Conservation (phyloP, 2,329 filamentous ascomycete genomes). For the Madurella mycetomatis region DNA sequence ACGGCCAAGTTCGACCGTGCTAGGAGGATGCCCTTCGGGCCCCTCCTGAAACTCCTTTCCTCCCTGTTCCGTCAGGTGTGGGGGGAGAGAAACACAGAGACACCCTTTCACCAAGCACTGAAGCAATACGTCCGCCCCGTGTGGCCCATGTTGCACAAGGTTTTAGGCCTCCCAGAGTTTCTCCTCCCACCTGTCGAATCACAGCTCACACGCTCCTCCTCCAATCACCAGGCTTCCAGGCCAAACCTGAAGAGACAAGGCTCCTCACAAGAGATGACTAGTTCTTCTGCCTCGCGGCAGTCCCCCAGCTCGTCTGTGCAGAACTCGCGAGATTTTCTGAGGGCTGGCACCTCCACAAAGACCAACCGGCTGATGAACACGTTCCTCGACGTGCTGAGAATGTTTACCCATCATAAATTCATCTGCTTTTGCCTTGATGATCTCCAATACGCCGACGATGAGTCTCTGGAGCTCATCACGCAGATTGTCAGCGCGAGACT, state of each 20-base stretch:
- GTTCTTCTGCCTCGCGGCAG: conserved; percentile 32
- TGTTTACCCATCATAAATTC: conserved; percentile 78
- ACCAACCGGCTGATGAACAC: conserved; percentile 78
- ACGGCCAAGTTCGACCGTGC: conserved; percentile 63
- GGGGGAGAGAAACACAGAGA: conserved; percentile 62
- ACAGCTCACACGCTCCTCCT: conserved; percentile 33
- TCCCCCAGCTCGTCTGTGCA: conserved; percentile 41
- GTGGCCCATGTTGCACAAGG: conserved; percentile 60
- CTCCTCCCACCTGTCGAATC: conserved; percentile 50
- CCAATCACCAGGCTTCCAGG: conserved; percentile 31
- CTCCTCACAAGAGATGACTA: conserved; percentile 47
- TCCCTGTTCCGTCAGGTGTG: conserved; percentile 65
- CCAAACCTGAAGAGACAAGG: conserved; percentile 39
- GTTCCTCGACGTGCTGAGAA: conserved; percentile 77
- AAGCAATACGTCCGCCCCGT: conserved; percentile 60
- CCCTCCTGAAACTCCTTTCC: conserved; percentile 59
- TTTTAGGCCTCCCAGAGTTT: conserved; percentile 66
- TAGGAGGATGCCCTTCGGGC: conserved; percentile 57
- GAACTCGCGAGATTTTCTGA: conserved; percentile 56
- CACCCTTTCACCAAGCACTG: conserved; percentile 56
- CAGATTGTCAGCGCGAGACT: conserved; percentile 75
- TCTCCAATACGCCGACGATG: conserved; percentile 83
- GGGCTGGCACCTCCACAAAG: conserved; percentile 55
- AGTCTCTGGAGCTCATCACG: conserved; percentile 77
- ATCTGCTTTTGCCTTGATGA: conserved; percentile 89